Conservation (phyloP, 768 basidiomycete species). For the Phanerochaete sordida region DNA sequence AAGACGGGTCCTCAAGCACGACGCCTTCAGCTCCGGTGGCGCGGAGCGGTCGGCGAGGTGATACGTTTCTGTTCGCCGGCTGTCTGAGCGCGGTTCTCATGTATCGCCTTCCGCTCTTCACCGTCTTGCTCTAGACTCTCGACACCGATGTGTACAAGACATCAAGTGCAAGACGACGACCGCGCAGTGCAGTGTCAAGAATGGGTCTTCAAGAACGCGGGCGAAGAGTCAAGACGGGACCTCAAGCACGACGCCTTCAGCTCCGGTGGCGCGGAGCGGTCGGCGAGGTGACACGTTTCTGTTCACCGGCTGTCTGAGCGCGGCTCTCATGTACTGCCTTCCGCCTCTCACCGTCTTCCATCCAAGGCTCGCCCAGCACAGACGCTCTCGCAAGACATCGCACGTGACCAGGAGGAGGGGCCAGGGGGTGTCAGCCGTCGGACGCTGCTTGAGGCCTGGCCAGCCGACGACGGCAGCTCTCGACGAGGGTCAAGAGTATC, state of each 20-base stretch:
- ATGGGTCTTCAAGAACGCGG: not conserved
- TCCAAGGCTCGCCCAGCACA: too few species aligned
- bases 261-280: not conserved
- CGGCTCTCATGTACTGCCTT: not conserved
- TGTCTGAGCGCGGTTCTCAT: not conserved
- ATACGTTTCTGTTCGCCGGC: not conserved
- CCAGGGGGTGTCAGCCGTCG: not conserved
- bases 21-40: not conserved
- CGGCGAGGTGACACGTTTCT: not conserved
- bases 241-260: not conserved
- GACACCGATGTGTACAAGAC: not conserved
- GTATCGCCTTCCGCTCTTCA: not conserved
- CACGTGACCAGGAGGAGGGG: too few species aligned
- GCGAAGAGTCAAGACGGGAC: not conserved
- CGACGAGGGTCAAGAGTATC: not conserved
- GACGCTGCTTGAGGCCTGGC: not conserved
- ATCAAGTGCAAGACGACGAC: not conserved
- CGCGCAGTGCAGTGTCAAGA: too few species aligned
- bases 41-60: not conserved
- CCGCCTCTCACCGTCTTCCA: not conserved
- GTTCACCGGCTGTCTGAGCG: not conserved
- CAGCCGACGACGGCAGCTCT: not conserved
- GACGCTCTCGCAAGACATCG: not conserved
- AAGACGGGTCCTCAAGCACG: not conserved
- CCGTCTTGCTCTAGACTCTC: too few species aligned